Conservation (phyloP, 2,329 filamentous ascomycete species). For the Hypoxylon sp. region DNA sequence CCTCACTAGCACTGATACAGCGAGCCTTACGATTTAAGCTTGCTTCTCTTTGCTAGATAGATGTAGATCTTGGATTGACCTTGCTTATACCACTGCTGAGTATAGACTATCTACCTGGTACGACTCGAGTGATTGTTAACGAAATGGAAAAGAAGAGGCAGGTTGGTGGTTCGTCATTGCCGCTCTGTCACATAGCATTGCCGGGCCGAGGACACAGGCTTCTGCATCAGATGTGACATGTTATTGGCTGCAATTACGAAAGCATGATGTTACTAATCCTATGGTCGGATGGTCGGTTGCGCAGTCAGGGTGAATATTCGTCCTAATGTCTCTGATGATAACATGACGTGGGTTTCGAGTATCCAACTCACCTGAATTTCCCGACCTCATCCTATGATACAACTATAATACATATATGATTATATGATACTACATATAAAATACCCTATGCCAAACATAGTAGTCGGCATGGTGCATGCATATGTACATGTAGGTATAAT, state of each 20-base stretch:
- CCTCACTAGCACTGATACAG: too few relatives aligned
- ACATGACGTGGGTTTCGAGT: constrained; percentile 32
- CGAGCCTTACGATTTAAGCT: background rate
- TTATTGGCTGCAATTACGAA: constrained; percentile 25
- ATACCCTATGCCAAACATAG: background rate
- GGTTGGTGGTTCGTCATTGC: constrained; percentile 12
- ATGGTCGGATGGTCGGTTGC: constrained; percentile 26
- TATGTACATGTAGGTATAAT: constrained; percentile 7
- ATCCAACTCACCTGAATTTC: constrained; percentile 8
- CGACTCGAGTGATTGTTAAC: background rate
- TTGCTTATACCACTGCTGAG: constrained; percentile 20
- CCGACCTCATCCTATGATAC: constrained; percentile 5
- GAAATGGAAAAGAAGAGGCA: background rate
- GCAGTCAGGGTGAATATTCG: constrained; percentile 3
- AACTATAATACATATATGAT: background rate
- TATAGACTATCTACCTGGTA: constrained; percentile 10
- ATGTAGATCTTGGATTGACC: background rate
- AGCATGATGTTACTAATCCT: constrained; percentile 32
- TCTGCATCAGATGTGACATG: constrained; percentile 30
- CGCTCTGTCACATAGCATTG: constrained; percentile 23
- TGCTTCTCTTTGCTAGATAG: background rate
- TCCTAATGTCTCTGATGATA: constrained; percentile 30
- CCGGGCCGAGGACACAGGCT: constrained; percentile 30
- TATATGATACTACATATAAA: background rate
- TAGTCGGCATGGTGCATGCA: constrained; percentile 17